Conservation (phyloP, 371 early-diverging fungal genomes). For the Lichtheimia hyalospora region DNA sequence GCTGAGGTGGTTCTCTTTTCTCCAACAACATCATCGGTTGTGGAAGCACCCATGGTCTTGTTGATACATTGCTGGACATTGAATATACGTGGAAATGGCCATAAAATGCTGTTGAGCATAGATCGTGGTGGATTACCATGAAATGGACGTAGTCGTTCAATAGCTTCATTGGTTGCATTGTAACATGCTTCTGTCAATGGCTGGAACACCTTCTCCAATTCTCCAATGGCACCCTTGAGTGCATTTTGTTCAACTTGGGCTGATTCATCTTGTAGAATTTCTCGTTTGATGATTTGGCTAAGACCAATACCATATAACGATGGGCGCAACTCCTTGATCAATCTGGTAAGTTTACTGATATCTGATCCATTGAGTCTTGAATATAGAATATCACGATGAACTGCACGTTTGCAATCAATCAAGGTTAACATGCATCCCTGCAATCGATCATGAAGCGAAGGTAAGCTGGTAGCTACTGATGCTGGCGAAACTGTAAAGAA, state of each 20-base stretch:
- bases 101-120: constrained; percentile 26
- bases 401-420: constrained; percentile 48
- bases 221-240: constrained; percentile 3
- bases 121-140: constrained; percentile 21
- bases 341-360: constrained; percentile 25
- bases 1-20: not conserved
- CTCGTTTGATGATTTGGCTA: constrained; percentile 24
- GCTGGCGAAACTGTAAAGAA: constrained; percentile 19
- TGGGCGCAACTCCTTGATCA: constrained; percentile 28
- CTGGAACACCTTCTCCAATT: constrained; percentile 4
- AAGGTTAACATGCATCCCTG: constrained; percentile 31
- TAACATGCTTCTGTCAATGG: constrained; percentile 5
- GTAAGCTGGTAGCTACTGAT: constrained; percentile 12
- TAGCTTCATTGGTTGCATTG: constrained; percentile 6
- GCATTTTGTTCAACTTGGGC: not conserved
- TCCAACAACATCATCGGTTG: not conserved
- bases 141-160: constrained; percentile 8
- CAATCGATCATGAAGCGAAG: constrained; percentile 27
- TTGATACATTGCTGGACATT: too few relatives aligned
- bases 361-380: constrained; percentile 32
- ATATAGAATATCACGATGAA: constrained; percentile 37
- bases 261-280: not conserved
- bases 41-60: too few relatives aligned
- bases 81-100: constrained; percentile 36
- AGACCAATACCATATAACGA: constrained; percentile 40